Evolutionary conservation across 495 filamentous ascomycete genomes (phyloP), one percentile per base, ranked within the genome.

Genomic region (Extremus antarcticus): DNA sequence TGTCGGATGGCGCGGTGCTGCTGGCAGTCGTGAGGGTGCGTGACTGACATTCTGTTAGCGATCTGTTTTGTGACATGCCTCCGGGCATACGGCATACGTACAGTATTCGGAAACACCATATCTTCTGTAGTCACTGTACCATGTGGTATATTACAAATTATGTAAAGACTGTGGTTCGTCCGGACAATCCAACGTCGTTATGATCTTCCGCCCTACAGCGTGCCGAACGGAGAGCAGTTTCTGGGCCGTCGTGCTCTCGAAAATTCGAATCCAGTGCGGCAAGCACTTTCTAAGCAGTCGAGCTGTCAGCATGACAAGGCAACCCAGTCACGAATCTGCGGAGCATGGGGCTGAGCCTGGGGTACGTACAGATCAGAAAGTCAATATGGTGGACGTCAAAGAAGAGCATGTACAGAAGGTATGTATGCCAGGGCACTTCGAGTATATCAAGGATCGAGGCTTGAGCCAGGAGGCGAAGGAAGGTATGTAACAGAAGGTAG

Each of bases 131-230:
- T 41, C 25, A 22, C 3, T 11, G 24, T 25, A 38, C 17, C 54
- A 41, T 54, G 41, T 46, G 54, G 45, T 29, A 50, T 47, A 22
- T 22, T 55, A 55, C 52, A 55, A 13, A 39, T 45, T 45, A 45
- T 45, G 41, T 45, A 45, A 45, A 21, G 41, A 45, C 41, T 45
- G 41, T 45, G n/a, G n/a, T n/a, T n/a, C n/a, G n/a, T n/a, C n/a
- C 29, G 7, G 13, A 13, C 29, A 7, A 13, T 13, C 29, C 29
- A 4, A 35, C 4, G 13, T 35, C 29, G 29, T 35, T 7, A 35
- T 13, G 13, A 4, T 7, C 4, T 4, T 13, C 13, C 29, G 29
- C 13, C 29, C 29, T 35, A 35, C 29, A 35, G 29, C 29, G 29
- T 13, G 29, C 13, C 29, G 29, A 35, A 13, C 4, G 13, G 29